phyloP scores from a whole-genome alignment of 805 yeast genomes.

The Metschnikowia lachancei region DNA sequence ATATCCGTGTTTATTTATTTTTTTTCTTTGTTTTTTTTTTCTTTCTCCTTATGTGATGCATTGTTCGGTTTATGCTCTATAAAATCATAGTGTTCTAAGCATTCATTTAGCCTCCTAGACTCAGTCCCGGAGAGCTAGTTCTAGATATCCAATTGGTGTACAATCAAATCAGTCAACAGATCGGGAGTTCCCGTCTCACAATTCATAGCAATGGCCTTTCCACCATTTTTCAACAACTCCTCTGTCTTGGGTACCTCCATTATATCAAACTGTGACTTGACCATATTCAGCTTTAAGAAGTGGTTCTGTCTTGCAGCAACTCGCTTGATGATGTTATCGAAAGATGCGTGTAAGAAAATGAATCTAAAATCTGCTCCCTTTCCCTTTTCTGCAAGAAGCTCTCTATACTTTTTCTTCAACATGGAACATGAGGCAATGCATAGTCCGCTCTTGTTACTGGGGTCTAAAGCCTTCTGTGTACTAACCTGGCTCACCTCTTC shows the following conservation, averaged over 20 bases:
- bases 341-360: slow-evolving; percentile 64
- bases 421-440: slow-evolving; percentile 82
- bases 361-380: slow-evolving; percentile 46
- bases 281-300: slow-evolving; percentile 85
- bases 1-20: no score
- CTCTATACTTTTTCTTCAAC: slow-evolving; percentile 72
- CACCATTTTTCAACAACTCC: slow-evolving; percentile 38
- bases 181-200: slow-evolving; percentile 26
- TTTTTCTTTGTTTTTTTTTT: not conserved
- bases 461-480: slow-evolving; percentile 34
- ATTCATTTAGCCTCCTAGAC: not conserved
- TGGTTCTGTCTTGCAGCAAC: slow-evolving; percentile 68
- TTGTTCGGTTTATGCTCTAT: not conserved
- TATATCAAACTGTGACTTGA: slow-evolving; percentile 69
- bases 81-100: not conserved
- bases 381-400: slow-evolving; percentile 46
- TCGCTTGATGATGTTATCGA: slow-evolving; percentile 58
- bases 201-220: slow-evolving; percentile 30
- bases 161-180: slow-evolving; percentile 23
- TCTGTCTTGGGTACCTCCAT: slow-evolving; percentile 64
- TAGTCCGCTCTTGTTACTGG: slow-evolving; percentile 20
- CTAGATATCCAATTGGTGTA: slow-evolving; percentile 9
- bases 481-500: slow-evolving; percentile 44
- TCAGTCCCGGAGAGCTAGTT: not conserved
- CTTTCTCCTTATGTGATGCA: not conserved